Evolutionary conservation across 2,329 filamentous ascomycete genomes (phyloP).

Genomic region (Botryosphaeria dothidea): DNA sequence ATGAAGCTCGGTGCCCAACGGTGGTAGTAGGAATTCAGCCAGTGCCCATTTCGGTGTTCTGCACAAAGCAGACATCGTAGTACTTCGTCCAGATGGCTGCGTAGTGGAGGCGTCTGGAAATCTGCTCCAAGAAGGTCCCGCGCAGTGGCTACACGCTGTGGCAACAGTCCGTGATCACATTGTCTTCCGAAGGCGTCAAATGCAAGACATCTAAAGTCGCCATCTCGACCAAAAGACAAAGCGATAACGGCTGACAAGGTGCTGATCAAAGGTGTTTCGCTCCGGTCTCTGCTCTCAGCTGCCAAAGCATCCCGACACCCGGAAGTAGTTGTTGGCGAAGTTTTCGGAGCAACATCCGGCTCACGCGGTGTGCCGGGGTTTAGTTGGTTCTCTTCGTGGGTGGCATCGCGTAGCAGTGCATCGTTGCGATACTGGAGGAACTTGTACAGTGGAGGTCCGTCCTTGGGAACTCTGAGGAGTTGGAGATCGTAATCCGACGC

Average conservation of each 20-base stretch:
- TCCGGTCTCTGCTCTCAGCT: no score
- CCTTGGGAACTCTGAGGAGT: neutral
- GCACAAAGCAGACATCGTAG: neutral
- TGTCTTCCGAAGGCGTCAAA: neutral
- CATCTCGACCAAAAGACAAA: no score
- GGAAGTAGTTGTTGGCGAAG: no score
- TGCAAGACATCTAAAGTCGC: neutral
- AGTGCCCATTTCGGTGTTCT: neutral
- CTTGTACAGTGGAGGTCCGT: neutral
- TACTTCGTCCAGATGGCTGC: neutral
- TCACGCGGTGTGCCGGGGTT: neutral
- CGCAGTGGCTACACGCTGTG: neutral
- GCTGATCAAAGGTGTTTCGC: no score
- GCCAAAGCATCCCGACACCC: no score
- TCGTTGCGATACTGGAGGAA: neutral
- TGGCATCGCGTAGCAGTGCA: neutral
- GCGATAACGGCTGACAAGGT: no score
- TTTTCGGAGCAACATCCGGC: neutral
- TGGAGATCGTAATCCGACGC: neutral
- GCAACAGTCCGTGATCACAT: neutral
- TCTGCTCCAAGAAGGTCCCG: neutral
- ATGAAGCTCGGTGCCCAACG: neutral
- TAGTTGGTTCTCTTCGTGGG: neutral
- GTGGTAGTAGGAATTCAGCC: neutral
- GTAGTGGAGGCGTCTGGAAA: neutral